Evolutionary conservation across 2,329 filamentous ascomycete genomes (phyloP), one percentile per base, ranked within the genome.

Genomic region (Exophiala bonariae): DNA sequence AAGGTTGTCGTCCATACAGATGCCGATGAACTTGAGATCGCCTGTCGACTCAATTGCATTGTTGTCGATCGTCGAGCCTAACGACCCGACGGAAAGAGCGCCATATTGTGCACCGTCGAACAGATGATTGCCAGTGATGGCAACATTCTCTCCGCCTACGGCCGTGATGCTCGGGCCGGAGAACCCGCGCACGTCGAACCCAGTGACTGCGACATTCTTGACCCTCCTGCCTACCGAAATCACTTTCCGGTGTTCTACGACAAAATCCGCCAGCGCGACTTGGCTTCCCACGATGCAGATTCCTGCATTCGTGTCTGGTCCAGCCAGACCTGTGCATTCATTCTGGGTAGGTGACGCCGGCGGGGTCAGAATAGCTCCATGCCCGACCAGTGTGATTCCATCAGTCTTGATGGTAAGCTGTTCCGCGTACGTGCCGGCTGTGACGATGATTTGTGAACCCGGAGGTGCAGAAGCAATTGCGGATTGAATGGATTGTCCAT

Each of bases 1-100:
- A n/a, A n/a, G n/a, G n/a, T n/a, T n/a, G 42, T 52, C 45, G 42
- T 55, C 49, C 41, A 45, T 47, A 37, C 52, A 55, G 38, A 55
- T 48, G n/a, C 26, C 45, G 33, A 55, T 55, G 35, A 47, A 55
- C 3, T 36, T 16, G 14, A 47, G 9, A 11, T 39, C 38, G 3
- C 14, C 38, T 4, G 37, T 46, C 9, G 45, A 38, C 13, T 30
- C 31, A n/a, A 55, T 40, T n/a, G 14, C 44, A 32, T 55, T 55
- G 34, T 38, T 32, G 30, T 49, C 38, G 23, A 52, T 41, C 3
- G 26, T 22, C 6, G 49, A 44, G 22, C 42, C 43, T 28, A 19
- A 39, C 1, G 49, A 55, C 18, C 52, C 52, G 18, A 47, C 49
- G 10, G 49, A 43, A 23, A 55, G 39, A 31, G 28, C 34, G 13